Conservation (phyloP, 495 filamentous ascomycete genomes). For the Talaromyces adpressus region DNA sequence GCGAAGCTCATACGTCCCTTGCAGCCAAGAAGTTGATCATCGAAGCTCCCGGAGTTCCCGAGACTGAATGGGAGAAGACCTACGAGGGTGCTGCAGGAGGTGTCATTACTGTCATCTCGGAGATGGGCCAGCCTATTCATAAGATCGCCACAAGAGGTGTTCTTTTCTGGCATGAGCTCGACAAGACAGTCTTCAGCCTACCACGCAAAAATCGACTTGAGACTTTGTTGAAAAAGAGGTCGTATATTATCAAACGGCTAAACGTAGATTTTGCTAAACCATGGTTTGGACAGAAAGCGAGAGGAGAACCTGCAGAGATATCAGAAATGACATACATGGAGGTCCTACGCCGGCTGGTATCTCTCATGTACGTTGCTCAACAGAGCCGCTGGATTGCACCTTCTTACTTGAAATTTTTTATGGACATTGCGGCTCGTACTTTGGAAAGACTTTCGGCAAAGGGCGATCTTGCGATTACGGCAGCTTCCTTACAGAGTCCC, state of each 20-base stretch:
- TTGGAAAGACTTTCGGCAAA: conserved; percentile 36
- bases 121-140: conserved; percentile 40
- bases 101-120: conserved; percentile 29
- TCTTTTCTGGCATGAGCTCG: conserved; percentile 28
- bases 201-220: conserved; percentile 5
- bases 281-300: conserved; percentile 17
- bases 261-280: conserved; percentile 28
- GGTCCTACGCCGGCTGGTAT: conserved; percentile 88
- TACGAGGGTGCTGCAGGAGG: conserved; percentile 19
- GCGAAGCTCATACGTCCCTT: conserved; percentile 28
- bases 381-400: conserved; percentile 90
- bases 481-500: background rate
- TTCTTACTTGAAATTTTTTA: conserved; percentile 72
- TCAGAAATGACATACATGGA: conserved; percentile 98
- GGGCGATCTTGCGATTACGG: background rate
- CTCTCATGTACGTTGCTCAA: conserved; percentile 93
- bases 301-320: conserved; percentile 80
- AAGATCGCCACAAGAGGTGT: conserved; percentile 33
- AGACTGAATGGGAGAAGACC: conserved; percentile 24
- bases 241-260: conserved; percentile 20
- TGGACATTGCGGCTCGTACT: conserved; percentile 89
- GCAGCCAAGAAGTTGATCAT: conserved; percentile 22
- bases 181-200: conserved; percentile 26
- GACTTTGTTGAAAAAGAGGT: background rate
- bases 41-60: conserved; percentile 20